These are phyloP conservation scores for Chiua virens DNA, from an alignment of 768 basidiomycete species.

Conservation along the genomic window DNA sequence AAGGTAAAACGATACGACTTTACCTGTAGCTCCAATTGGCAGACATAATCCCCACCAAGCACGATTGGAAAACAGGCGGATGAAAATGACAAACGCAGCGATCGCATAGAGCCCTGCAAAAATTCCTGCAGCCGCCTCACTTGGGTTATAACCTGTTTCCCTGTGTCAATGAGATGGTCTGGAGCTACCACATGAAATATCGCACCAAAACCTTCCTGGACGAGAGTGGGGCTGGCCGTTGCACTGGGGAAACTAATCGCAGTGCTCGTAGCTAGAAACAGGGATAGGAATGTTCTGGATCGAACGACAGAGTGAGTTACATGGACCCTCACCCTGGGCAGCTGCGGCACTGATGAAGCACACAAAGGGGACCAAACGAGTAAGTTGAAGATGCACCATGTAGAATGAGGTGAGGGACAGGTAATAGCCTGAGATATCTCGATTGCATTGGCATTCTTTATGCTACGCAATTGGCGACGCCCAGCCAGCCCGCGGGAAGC, in stretches of 20 bases:
- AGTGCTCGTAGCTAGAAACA: slow-evolving; percentile 3
- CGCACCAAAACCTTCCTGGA: slow-evolving; percentile 4
- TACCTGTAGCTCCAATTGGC: slow-evolving; percentile 30
- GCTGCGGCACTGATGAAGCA: not conserved
- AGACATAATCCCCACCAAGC: slow-evolving; percentile 34
- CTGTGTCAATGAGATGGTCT: not conserved
- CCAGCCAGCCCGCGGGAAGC: not conserved
- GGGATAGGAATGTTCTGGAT: not conserved
- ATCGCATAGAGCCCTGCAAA: slow-evolving; percentile 24
- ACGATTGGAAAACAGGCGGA: slow-evolving; percentile 19
- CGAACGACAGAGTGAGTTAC: not conserved
- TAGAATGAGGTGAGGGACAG: not conserved
- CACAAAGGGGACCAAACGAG: not conserved
- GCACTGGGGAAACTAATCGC: not conserved
- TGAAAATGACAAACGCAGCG: slow-evolving; percentile 9
- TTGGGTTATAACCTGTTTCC: slow-evolving; percentile 25
- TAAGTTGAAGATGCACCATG: not conserved
- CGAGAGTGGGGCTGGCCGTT: slow-evolving; percentile 7
- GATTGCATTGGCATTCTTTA: not conserved
- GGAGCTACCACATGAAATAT: not conserved
- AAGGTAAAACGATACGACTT: not conserved
- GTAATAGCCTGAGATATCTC: not conserved
- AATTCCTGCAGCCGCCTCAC: slow-evolving; percentile 18
- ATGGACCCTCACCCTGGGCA: slow-evolving; percentile 4
- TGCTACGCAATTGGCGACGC: not conserved